phyloP scores from a whole-genome alignment of 441 rosid genomes.

The Kokia cookei region DNA sequence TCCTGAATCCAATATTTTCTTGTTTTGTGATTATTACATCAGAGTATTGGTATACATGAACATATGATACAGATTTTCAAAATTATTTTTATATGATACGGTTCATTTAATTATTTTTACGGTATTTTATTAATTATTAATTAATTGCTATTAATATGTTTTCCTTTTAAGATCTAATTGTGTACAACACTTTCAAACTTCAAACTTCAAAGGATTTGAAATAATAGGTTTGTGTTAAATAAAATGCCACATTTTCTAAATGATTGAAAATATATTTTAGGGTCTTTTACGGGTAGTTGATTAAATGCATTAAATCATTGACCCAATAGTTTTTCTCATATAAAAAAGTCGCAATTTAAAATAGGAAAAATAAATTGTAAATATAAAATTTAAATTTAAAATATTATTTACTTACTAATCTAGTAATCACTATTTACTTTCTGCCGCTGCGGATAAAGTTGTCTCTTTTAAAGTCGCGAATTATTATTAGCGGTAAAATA shows the following conservation, averaged over 20 bases:
- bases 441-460: too few relatives aligned
- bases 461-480: too few relatives aligned
- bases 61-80: neutral
- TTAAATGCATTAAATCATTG: neutral
- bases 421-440: too few relatives aligned
- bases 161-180: neutral
- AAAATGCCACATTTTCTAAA: neutral
- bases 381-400: too few relatives aligned
- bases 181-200: too few relatives aligned
- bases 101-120: neutral
- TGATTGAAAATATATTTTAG: neutral
- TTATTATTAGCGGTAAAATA: too few relatives aligned
- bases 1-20: neutral
- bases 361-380: too few relatives aligned
- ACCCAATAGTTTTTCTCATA: too few relatives aligned
- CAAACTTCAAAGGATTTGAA: too few relatives aligned
- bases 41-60: neutral
- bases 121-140: neutral
- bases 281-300: neutral
- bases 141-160: neutral
- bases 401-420: too few relatives aligned
- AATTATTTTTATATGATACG: neutral
- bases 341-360: too few relatives aligned
- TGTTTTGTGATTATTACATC: neutral
- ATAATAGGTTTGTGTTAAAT: neutral